A percentile compares a stretch with the other conserved stretches of the same genome.
These are phyloP conservation scores for Vachellia pachyceras DNA, from an alignment of 306 rosid species.

Conservation along the genomic window DNA sequence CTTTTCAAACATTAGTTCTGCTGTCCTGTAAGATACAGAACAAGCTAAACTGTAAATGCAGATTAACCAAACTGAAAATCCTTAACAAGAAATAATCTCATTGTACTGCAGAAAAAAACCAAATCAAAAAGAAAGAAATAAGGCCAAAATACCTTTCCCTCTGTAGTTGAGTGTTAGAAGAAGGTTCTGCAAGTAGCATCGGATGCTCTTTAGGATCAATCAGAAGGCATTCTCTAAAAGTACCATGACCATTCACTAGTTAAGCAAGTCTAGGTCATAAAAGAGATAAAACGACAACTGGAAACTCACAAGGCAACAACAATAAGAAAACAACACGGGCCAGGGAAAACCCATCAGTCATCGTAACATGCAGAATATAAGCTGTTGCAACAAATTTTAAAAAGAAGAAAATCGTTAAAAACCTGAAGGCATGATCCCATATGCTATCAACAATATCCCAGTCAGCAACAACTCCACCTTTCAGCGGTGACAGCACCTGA, in stretches of 20 bases:
- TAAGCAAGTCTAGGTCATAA: constrained; percentile 21
- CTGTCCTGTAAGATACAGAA: constrained; percentile 68
- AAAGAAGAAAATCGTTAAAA: constrained; percentile 35
- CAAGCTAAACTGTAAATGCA: constrained; percentile 31
- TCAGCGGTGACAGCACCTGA: constrained; percentile 83
- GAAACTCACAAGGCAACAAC: constrained; percentile 5
- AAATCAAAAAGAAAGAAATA: constrained; percentile 15
- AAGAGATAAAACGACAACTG: background rate
- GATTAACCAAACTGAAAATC: constrained; percentile 20
- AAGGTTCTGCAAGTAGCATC: constrained; percentile 98
- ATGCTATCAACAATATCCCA: constrained; percentile 97
- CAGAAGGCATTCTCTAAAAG: constrained; percentile 82
- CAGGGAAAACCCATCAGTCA: background rate
- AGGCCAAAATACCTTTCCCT: constrained; percentile 74
- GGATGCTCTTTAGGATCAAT: constrained; percentile 98
- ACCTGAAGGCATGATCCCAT: constrained; percentile 99
- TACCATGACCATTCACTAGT: constrained; percentile 17
- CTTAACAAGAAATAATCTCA: background rate
- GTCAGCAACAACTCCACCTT: constrained; percentile 91
- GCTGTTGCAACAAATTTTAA: background rate
- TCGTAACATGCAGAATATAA: background rate
- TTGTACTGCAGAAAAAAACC: background rate
- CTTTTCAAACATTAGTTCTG: constrained; percentile 97
- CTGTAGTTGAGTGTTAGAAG: constrained; percentile 83
- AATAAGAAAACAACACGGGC: no score